Base-by-base conservation (phyloP, 2,329 filamentous ascomycete genomes). In the Aaosphaeria pasadenensis region DNA sequence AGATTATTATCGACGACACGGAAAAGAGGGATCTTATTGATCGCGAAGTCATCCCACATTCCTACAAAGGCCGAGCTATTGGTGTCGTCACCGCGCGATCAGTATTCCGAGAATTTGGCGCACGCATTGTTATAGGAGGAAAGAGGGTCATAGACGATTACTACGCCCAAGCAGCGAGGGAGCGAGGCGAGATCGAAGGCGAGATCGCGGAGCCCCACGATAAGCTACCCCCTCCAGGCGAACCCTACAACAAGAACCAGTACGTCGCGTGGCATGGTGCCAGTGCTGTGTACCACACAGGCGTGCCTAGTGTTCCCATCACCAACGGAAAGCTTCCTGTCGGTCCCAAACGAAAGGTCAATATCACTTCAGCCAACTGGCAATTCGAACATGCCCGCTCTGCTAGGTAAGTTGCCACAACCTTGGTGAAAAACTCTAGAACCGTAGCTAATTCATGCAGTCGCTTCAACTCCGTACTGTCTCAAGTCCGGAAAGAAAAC, bases 191-290 rank as follows among this genome's bases (percentile, higher is more conserved):
- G 29, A 80, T 89, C 2, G 92, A 96, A 69, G 94, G 94, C 55
- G 90, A 52, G 66, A 69, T 97, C 28, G 94, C 91, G 13, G 94
- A 97, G 63, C 92, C 92, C 0, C 87, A 91, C 51, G 94, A 99
- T 70, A 80, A 79, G 51, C 80, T 91, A 39, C 82, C 91, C 29
- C 80, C 81, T 6, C 76, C 79, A n/a, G 88, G 87, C 36, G 87
- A 95, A 66, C 79, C 85, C n/a, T 99, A 99, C 78, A 96, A 99
- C 77, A 91, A 92, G 74, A 99, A 99, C 66, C 91, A 96, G 69
- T 99, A 96, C 65, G 94, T 99, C 30, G 94, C 94, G 30, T 99
- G 94, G 94, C 91, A 96, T 68, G 94, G 94, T 43, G 94, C 94
- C 42, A 97, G 92, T 69, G 86, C 89, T 36, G 94, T 99, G 28